A percentile compares a stretch with the other conserved stretches of the same genome.
Evolutionary conservation across 1,284 basidiomycete species (phyloP).

Genomic region (Amylostereum areolatum): DNA sequence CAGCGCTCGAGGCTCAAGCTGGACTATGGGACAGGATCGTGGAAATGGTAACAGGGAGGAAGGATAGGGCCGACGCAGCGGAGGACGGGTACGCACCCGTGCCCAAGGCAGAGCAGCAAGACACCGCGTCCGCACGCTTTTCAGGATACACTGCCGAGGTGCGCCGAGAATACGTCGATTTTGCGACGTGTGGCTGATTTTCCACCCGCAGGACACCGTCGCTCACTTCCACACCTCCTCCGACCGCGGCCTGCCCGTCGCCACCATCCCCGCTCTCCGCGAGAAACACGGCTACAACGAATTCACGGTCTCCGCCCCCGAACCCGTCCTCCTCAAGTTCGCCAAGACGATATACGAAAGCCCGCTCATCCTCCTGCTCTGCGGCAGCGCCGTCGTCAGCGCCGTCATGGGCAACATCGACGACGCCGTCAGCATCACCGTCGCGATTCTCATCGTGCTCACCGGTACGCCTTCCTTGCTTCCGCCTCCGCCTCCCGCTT

Average conservation of each 20-base stretch:
- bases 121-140: slow-evolving; percentile 30
- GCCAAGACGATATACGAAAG: slow-evolving; percentile 91
- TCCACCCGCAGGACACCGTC: slow-evolving; percentile 51
- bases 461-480: slow-evolving; percentile 60
- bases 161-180: slow-evolving; percentile 2
- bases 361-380: slow-evolving; percentile 85
- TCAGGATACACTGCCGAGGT: slow-evolving; percentile 40
- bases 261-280: slow-evolving; percentile 64
- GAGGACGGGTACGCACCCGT: slow-evolving; percentile 25
- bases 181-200: background rate
- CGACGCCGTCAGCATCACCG: slow-evolving; percentile 89
- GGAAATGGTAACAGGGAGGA: slow-evolving; percentile 25
- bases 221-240: slow-evolving; percentile 60
- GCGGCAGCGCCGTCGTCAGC: slow-evolving; percentile 84
- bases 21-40: slow-evolving; percentile 36
- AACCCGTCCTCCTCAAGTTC: slow-evolving; percentile 83
- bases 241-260: slow-evolving; percentile 55
- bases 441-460: slow-evolving; percentile 91
- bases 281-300: slow-evolving; percentile 86
- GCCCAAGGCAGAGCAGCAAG: slow-evolving; percentile 20
- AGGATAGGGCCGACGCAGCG: slow-evolving; percentile 10
- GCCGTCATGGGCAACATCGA: slow-evolving; percentile 90
- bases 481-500: background rate
- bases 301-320: slow-evolving; percentile 82
- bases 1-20: slow-evolving; percentile 18